A percentile compares a stretch with the other conserved stretches of the same genome.
Evolutionary conservation across 306 rosid species (phyloP).

Genomic region (Boehmeria nivea): DNA sequence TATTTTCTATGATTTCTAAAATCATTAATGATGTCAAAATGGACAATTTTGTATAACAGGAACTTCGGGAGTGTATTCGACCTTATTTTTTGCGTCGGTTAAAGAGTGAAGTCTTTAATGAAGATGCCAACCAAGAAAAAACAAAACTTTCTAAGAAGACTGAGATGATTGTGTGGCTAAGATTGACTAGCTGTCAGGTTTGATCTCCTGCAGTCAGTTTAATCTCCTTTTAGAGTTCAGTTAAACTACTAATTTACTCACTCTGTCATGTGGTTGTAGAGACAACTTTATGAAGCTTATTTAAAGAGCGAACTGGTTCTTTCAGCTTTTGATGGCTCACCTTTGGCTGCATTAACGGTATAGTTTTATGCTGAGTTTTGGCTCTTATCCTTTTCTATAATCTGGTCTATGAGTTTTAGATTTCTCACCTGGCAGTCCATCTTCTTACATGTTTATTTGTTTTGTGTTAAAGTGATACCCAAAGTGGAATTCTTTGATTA

Average conservation of each 20-base stretch:
- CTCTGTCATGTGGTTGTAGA: constrained; percentile 36
- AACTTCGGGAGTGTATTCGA: constrained; percentile 68
- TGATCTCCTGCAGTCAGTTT: constrained; percentile 19
- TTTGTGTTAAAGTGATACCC: too few relatives aligned
- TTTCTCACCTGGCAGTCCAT: too few relatives aligned
- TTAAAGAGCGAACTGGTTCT: constrained; percentile 79
- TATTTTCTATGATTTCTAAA: too few relatives aligned
- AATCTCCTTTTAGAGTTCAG: background rate
- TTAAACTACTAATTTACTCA: background rate
- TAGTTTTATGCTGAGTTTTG: background rate
- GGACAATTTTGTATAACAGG: too few relatives aligned
- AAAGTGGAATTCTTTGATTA: too few relatives aligned
- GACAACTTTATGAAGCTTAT: constrained; percentile 75
- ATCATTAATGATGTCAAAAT: too few relatives aligned
- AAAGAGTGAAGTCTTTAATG: constrained; percentile 77
- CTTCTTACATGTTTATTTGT: too few relatives aligned
- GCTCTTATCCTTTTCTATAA: too few relatives aligned
- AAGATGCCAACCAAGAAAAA: constrained; percentile 44
- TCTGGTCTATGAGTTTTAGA: too few relatives aligned
- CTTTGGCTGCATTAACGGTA: constrained; percentile 88
- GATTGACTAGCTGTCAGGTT: constrained; percentile 75
- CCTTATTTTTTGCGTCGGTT: constrained; percentile 84
- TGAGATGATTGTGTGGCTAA: constrained; percentile 88
- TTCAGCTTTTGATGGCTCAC: constrained; percentile 92
- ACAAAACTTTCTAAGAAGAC: constrained; percentile 70